Base-by-base conservation (phyloP, 2,329 filamentous ascomycete species). In the Didymella lethalis region DNA sequence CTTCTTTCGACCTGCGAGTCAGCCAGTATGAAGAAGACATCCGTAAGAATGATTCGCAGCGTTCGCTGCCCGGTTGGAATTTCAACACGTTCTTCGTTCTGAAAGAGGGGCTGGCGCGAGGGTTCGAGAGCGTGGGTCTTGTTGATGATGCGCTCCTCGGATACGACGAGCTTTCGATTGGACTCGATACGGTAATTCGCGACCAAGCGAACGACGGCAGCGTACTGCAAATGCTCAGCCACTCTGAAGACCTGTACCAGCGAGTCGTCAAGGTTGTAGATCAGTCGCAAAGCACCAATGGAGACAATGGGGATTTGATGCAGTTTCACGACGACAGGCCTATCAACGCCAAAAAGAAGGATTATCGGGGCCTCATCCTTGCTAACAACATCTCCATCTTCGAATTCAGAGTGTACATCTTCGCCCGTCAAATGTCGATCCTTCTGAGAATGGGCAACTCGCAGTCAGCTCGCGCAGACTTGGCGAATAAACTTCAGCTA, bases 81-180 rank as follows among this genome's bases (percentile, higher is more conserved):
- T 99, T 99, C 74, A 98, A 95, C 78, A 99, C 95, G 0, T 99
- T 99, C 75, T 99, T 99, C 75, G 93, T 99, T 16, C 83, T 99
- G 8, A 99, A 99, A 72, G 95, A 99, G 76, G 95, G 95, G 0
- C 81, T 99, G 34, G 94, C 95, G 1, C 86, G 92, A 65, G 96
- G 94, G 0, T 97, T 99, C 66, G 96, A 99, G 76, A 98, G 92
- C 73, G 93, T 98, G 3, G 96, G 96, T 0, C 82, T 99, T 10
- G 92, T 97, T 8, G 95, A 99, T 72, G 95, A 99, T 82, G 94
- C 95, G 3, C 80, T 99, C 38, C 91, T 95, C 4, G 92, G 93
- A 14, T 99, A 99, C 68, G 95, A 98, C 75, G 94, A 99, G 79
- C 86, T 99, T 10, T 91, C 91, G 41, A 88, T 94, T 49, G 94